Conservation (phyloP, 306 rosid species). For the Abrus pulchellus region DNA sequence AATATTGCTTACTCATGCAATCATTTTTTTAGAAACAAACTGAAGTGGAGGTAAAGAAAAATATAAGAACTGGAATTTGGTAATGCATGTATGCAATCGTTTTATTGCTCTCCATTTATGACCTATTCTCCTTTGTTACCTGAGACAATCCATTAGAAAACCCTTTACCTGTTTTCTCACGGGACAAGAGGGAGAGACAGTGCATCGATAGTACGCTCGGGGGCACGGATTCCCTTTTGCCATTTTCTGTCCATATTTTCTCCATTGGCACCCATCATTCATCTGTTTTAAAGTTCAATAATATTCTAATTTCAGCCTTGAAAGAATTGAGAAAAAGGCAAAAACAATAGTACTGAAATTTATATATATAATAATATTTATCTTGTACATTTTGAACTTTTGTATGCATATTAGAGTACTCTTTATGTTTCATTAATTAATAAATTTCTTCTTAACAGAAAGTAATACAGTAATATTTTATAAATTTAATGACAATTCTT, state of each 20-base stretch:
- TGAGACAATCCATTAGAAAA: neutral
- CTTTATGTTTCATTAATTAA: too few species aligned
- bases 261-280: slow-evolving; percentile 91
- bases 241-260: slow-evolving; percentile 88
- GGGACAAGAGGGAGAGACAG: slow-evolving; percentile 69
- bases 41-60: neutral
- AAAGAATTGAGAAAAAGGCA: neutral
- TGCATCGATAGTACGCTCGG: slow-evolving; percentile 82
- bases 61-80: neutral
- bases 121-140: neutral
- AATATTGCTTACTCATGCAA: neutral
- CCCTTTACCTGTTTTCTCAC: slow-evolving; percentile 75
- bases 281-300: slow-evolving; percentile 52
- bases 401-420: too few species aligned
- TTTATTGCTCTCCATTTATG: neutral
- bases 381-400: too few species aligned
- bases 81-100: neutral
- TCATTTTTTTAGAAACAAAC: neutral
- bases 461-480: neutral
- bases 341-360: neutral
- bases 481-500: neutral
- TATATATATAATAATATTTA: too few species aligned
- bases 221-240: slow-evolving; percentile 94
- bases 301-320: neutral
- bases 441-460: too few species aligned